Percentiles rank a stretch among this genome's conserved stretches.
phyloP scores from a whole-genome alignment of 1,139 yeast species.

The Yamadazyma sp. region DNA sequence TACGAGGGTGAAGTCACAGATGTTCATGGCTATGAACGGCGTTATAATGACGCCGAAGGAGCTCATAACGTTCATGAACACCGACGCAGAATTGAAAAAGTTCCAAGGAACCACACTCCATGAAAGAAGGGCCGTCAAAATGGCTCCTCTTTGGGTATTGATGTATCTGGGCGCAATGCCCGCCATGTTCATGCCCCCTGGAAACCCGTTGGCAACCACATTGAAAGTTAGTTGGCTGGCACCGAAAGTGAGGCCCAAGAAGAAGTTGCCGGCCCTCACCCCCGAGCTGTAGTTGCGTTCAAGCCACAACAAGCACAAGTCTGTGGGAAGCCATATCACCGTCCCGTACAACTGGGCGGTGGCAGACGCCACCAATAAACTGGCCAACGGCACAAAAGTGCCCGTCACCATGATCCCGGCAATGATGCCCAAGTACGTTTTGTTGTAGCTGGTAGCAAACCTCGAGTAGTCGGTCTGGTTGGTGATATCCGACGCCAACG shows the following conservation, averaged over 20 bases:
- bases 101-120: slow-evolving; percentile 24
- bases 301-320: slow-evolving; percentile 26
- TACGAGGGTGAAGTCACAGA: slow-evolving; percentile 17
- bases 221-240: slow-evolving; percentile 24
- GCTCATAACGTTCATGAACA: slow-evolving; percentile 16
- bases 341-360: slow-evolving; percentile 19
- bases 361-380: slow-evolving; percentile 30
- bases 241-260: slow-evolving; percentile 22
- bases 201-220: slow-evolving; percentile 22
- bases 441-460: slow-evolving; percentile 25
- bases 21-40: slow-evolving; percentile 18
- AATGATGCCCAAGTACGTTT: slow-evolving; percentile 18
- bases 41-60: slow-evolving; percentile 17
- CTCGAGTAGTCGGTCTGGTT: slow-evolving; percentile 47
- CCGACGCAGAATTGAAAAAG: slow-evolving; percentile 19
- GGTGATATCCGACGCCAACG: slow-evolving; percentile 36
- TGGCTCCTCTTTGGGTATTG: slow-evolving; percentile 28
- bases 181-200: slow-evolving; percentile 32
- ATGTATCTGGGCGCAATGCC: slow-evolving; percentile 30
- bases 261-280: slow-evolving; percentile 34
- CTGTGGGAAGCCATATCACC: slow-evolving; percentile 37
- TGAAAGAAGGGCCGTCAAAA: slow-evolving; percentile 18
- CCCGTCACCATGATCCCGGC: slow-evolving; percentile 19
- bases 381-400: slow-evolving; percentile 22
- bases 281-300: slow-evolving; percentile 21